Evolutionary conservation across 345 rosid species (phyloP).

Genomic region (Cardiospermum halicacabum): DNA sequence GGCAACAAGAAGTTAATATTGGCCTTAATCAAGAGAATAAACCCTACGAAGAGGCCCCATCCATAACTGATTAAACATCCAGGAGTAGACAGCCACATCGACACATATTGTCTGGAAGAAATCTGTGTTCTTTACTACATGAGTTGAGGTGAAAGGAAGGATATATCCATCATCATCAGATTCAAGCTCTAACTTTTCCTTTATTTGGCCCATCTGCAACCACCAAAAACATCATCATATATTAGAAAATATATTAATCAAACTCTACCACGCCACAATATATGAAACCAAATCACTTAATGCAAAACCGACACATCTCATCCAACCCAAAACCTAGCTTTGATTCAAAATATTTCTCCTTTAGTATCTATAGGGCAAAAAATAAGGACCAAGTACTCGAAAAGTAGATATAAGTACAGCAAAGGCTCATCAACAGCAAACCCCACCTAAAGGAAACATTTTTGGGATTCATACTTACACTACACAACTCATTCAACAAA

Average conservation of each 20-base stretch:
- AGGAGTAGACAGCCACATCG: slow-evolving; percentile 10
- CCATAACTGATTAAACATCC: slow-evolving; percentile 25
- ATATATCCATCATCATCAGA: slow-evolving; percentile 42
- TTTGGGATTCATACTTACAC: neutral
- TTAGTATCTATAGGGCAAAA: too few relatives aligned
- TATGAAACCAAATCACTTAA: neutral
- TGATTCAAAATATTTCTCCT: too few relatives aligned
- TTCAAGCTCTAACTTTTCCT: slow-evolving; percentile 34
- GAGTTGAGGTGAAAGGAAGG: too few relatives aligned
- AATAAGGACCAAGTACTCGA: too few relatives aligned
- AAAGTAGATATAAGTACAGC: too few relatives aligned
- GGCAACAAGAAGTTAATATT: slow-evolving; percentile 57
- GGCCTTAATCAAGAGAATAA: slow-evolving; percentile 32
- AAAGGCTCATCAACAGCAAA: too few relatives aligned
- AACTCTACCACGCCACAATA: neutral
- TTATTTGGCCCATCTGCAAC: slow-evolving; percentile 45
- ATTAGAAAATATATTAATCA: neutral
- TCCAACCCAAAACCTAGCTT: too few relatives aligned
- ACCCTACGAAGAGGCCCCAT: slow-evolving; percentile 30
- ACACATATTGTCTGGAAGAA: slow-evolving; percentile 17
- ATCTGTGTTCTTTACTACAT: too few relatives aligned
- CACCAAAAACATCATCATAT: slow-evolving; percentile 4
- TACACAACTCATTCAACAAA: too few relatives aligned
- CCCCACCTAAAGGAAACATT: too few relatives aligned
- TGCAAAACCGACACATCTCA: neutral